Evolutionary conservation across 2,329 filamentous ascomycete genomes (phyloP).

Genomic region (Neobulgaria alba): DNA sequence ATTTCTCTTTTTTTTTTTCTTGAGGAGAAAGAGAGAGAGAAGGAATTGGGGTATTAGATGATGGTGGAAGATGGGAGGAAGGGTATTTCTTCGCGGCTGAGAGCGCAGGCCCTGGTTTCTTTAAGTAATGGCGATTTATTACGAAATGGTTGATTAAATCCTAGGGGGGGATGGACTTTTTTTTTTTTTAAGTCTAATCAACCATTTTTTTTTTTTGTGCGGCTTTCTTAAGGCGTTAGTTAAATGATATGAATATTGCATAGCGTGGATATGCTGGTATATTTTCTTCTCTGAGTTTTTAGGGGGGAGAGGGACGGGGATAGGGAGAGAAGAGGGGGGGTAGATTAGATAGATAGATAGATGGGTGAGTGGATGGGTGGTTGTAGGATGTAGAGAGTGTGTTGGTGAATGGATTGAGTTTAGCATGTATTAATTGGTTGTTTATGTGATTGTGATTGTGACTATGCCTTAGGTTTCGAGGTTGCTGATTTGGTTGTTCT

Average conservation of each 20-base stretch:
- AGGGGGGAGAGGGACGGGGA: neutral
- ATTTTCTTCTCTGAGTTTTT: neutral
- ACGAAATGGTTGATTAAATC: neutral
- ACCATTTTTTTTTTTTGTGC: neutral
- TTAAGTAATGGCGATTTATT: neutral
- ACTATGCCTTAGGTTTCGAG: neutral
- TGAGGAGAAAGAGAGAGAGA: too few relatives aligned
- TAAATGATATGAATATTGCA: constrained; percentile 3
- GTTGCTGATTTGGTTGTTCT: neutral
- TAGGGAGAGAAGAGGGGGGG: neutral
- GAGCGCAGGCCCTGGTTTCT: constrained; percentile 26
- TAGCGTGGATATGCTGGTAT: neutral
- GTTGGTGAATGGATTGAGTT: neutral
- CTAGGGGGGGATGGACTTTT: neutral
- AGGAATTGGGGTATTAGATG: neutral
- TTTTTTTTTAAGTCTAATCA: neutral
- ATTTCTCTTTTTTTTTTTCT: too few relatives aligned
- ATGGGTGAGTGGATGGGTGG: neutral
- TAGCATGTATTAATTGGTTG: neutral
- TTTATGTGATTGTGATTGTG: too few relatives aligned
- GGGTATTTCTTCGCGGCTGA: constrained; percentile 28
- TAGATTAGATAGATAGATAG: neutral
- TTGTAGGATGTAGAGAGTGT: neutral
- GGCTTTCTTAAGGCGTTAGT: too few relatives aligned
- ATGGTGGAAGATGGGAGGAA: constrained; percentile 9